Evolutionary conservation across 2,329 filamentous ascomycete genomes (phyloP).

Genomic region (Neoascochyta sp.): DNA sequence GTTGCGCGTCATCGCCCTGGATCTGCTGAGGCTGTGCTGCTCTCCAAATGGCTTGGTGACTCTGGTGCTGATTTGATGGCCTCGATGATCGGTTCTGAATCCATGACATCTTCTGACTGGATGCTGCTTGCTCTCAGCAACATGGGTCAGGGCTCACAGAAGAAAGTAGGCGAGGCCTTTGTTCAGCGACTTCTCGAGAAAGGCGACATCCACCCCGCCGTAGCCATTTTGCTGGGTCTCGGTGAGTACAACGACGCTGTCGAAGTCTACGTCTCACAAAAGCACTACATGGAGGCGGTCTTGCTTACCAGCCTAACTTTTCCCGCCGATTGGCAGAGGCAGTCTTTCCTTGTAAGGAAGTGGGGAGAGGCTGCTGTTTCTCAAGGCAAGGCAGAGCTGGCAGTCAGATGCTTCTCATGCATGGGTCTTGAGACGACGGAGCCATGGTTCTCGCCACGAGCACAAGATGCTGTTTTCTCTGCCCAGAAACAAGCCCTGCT

Average conservation of each 20-base stretch:
- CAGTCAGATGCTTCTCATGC: constrained; percentile 90
- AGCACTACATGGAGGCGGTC: constrained; percentile 87
- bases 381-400: constrained; percentile 82
- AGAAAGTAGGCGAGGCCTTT: constrained; percentile 86
- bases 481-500: constrained; percentile 51
- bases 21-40: constrained; percentile 73
- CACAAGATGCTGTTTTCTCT: constrained; percentile 57
- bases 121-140: constrained; percentile 90
- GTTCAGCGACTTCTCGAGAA: constrained; percentile 85
- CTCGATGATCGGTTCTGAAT: constrained; percentile 68
- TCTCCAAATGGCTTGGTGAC: constrained; percentile 91
- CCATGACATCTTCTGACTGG: constrained; percentile 94
- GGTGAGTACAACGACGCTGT: constrained; percentile 92
- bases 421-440: constrained; percentile 80
- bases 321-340: constrained; percentile 84
- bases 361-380: constrained; percentile 93
- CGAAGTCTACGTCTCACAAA: constrained; percentile 91
- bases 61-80: constrained; percentile 77
- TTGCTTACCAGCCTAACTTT: constrained; percentile 80
- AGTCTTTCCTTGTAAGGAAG: constrained; percentile 81
- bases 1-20: constrained; percentile 68
- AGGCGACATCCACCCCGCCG: constrained; percentile 86
- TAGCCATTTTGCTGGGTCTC: constrained; percentile 87
- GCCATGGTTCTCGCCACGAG: constrained; percentile 82
- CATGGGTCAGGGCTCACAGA: constrained; percentile 72